A percentile compares a stretch with the other conserved stretches of the same genome.
Evolutionary conservation across 2,329 filamentous ascomycete genomes (phyloP).

Genomic region (Fusarium nodosum): DNA sequence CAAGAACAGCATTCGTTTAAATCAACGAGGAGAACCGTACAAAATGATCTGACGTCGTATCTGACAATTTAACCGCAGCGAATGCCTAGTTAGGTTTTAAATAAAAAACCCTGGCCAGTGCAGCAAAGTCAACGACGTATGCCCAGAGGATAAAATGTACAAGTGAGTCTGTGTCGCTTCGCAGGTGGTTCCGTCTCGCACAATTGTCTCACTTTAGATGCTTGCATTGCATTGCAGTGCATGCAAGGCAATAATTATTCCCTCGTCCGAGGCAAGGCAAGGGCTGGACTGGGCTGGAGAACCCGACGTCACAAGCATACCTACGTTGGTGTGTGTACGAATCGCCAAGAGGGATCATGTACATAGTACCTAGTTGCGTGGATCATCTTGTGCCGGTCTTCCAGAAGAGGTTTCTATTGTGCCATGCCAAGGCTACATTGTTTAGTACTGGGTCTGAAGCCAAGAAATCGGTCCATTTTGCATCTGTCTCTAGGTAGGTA

Average conservation of each 20-base stretch:
- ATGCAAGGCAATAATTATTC: constrained; percentile 10
- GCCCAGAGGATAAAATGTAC: constrained; percentile 30
- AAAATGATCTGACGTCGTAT: constrained; percentile 36
- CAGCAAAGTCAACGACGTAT: constrained; percentile 37
- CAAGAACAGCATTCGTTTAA: constrained; percentile 1
- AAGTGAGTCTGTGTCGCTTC: constrained; percentile 27
- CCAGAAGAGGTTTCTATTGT: constrained; percentile 17
- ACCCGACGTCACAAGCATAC: neutral
- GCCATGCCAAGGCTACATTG: constrained; percentile 13
- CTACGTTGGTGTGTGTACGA: constrained; percentile 11
- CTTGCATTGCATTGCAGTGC: constrained; percentile 5
- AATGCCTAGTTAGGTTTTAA: neutral
- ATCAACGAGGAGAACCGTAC: neutral
- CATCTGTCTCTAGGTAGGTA: neutral
- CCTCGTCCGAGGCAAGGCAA: neutral
- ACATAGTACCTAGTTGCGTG: constrained; percentile 14
- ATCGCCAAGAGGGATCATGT: constrained; percentile 23
- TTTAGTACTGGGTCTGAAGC: constrained; percentile 9
- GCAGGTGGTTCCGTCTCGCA: constrained; percentile 16
- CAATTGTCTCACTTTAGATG: constrained; percentile 28
- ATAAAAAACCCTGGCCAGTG: constrained; percentile 11
- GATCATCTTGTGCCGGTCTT: constrained; percentile 33
- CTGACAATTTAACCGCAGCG: constrained; percentile 7
- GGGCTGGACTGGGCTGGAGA: neutral
- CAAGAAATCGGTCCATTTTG: constrained; percentile 16